Base-by-base conservation (phyloP, 177 flowering plant genomes). In the Vitis hybrid region DNA sequence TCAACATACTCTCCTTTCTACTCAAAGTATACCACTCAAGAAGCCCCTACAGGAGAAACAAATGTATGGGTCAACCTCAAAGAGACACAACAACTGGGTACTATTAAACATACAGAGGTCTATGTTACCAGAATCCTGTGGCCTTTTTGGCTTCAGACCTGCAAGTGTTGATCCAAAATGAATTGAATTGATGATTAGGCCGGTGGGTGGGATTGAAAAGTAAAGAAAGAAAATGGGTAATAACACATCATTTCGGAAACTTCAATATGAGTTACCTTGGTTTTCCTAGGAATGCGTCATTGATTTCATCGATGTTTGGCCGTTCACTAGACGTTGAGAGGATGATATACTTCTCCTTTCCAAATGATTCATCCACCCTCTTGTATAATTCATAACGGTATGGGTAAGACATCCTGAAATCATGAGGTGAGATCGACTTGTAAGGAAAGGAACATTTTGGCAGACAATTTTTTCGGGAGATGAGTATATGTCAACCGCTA, bases 341-440 rank as follows among this genome's bases (percentile, higher is more conserved):
- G 31, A 87, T 57, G 11, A 79, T 73, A 76, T 92, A 94, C 79
- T 90, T 90, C 79, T 94, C 97, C 76, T 86, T 87, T 15, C 89
- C 82, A 29, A 82, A 69, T 16, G 84, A 64, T 64, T 86, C 93
- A 71, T 92, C 89, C 6, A 90, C 84, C 79, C 97, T 87, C 80
- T 86, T 92, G 86, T 89, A 92, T 68, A 94, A 68, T 67, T 94
- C 97, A 66, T 89, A 85, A 1, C 77, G 79, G 56, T 85, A 83
- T 22, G 97, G 97, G 49, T 92, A 86, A 26, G 94, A 69, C 94
- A 88, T 86, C 83, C 98, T 94, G 80, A 68, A 75, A 79, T 11
- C 49, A 73, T 56, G 52, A 51, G 67, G 49, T 61, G 10, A 68
- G 53, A 62, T 56, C 5, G 5, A 22, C 2, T 33, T 5, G 45